These are phyloP conservation scores for Rhododendron kiyosumense DNA, from an alignment of 148 eudicot species.

Conservation along the genomic window DNA sequence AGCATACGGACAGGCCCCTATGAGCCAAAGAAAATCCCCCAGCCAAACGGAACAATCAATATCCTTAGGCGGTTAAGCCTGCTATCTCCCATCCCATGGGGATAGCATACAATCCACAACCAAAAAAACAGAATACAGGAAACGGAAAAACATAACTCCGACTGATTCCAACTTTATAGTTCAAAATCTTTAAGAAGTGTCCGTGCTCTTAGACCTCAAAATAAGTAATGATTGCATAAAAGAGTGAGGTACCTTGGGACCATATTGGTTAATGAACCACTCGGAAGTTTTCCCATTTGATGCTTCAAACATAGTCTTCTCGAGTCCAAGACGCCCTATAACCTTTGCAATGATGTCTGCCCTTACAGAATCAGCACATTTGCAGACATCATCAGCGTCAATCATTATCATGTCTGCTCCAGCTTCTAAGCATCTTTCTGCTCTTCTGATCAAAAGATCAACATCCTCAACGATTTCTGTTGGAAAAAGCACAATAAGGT, in stretches of 20 bases:
- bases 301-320: constrained; percentile 94
- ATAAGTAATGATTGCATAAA: background rate
- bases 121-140: background rate
- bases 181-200: background rate
- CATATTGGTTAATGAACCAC: constrained; percentile 89
- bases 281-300: constrained; percentile 67
- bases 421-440: constrained; percentile 95
- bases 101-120: background rate
- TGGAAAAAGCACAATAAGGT: background rate
- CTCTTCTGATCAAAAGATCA: constrained; percentile 66
- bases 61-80: background rate
- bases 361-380: constrained; percentile 58
- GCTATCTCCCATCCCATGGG: background rate
- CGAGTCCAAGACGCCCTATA: constrained; percentile 78
- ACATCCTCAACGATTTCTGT: constrained; percentile 86
- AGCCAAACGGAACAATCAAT: background rate
- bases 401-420: constrained; percentile 97
- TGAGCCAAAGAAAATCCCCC: background rate
- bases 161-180: background rate
- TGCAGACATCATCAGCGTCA: constrained; percentile 80
- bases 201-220: background rate
- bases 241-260: constrained; percentile 58
- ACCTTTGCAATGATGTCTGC: constrained; percentile 82
- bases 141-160: background rate
- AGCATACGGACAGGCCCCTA: background rate